Percentiles rank a stretch among this genome's conserved stretches.
Evolutionary conservation across 2,329 filamentous ascomycete genomes (phyloP).

Genomic region (Daldinia eschscholtzii): DNA sequence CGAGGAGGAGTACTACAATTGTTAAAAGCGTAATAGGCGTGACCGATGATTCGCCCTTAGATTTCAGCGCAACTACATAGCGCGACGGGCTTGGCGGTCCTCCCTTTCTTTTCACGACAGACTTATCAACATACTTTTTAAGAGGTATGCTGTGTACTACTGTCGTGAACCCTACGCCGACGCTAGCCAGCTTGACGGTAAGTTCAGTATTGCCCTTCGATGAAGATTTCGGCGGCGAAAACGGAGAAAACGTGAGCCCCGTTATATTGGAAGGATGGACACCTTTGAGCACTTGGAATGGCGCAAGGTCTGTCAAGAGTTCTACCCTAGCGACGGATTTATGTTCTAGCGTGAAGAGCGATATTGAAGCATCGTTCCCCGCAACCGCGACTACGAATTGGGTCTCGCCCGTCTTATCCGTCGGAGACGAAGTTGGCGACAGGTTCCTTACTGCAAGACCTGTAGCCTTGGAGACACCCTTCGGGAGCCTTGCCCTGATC

Average conservation of each 20-base stretch:
- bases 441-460: slow-evolving; percentile 83
- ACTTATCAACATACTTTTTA: slow-evolving; percentile 57
- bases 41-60: slow-evolving; percentile 64
- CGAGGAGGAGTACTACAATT: slow-evolving; percentile 70
- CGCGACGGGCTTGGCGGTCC: slow-evolving; percentile 66
- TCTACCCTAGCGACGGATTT: slow-evolving; percentile 60
- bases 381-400: slow-evolving; percentile 87
- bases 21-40: slow-evolving; percentile 67
- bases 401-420: slow-evolving; percentile 68
- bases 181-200: slow-evolving; percentile 82
- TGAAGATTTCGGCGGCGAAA: slow-evolving; percentile 65
- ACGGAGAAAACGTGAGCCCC: slow-evolving; percentile 69
- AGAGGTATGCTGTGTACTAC: slow-evolving; percentile 85
- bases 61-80: slow-evolving; percentile 75
- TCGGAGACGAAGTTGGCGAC: slow-evolving; percentile 64
- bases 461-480: slow-evolving; percentile 78
- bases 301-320: slow-evolving; percentile 65
- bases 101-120: slow-evolving; percentile 52
- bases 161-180: slow-evolving; percentile 83
- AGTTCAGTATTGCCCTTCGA: slow-evolving; percentile 63
- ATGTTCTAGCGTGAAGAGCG: slow-evolving; percentile 82
- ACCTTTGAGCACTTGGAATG: slow-evolving; percentile 65
- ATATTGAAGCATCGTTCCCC: slow-evolving; percentile 82
- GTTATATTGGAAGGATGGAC: slow-evolving; percentile 72
- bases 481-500: slow-evolving; percentile 70